Conservation (phyloP, 2,329 filamentous ascomycete species). For the Beauveria bassiana region DNA sequence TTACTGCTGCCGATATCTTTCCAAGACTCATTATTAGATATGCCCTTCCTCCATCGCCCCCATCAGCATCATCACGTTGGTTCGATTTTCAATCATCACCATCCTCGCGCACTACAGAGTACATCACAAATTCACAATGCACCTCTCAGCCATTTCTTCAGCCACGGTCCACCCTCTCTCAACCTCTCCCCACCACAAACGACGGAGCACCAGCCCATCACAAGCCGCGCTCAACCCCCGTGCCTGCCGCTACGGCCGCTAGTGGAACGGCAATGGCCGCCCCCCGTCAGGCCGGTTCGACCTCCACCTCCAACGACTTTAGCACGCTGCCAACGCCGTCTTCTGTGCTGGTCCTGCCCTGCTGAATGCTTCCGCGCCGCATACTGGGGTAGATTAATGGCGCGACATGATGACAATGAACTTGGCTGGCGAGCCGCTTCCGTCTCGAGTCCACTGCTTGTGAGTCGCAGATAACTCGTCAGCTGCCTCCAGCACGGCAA, state of each 20-base stretch:
- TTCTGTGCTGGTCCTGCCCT: slow-evolving; percentile 3
- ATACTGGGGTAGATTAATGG: background rate
- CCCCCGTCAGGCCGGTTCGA: slow-evolving; percentile 3
- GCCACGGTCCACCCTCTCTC: slow-evolving; percentile 4
- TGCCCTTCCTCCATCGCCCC: background rate
- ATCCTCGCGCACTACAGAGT: background rate
- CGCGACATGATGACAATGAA: background rate
- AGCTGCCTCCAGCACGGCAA: background rate
- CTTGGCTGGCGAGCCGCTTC: slow-evolving; percentile 5
- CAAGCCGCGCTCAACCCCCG: slow-evolving; percentile 21
- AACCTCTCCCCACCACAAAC: slow-evolving; percentile 8
- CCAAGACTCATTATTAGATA: background rate
- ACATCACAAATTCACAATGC: background rate
- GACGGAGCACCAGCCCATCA: slow-evolving; percentile 23
- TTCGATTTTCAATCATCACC: background rate
- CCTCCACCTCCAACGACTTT: slow-evolving; percentile 8
- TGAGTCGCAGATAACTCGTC: background rate
- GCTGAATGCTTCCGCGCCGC: slow-evolving; percentile 8
- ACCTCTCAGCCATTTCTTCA: slow-evolving; percentile 3
- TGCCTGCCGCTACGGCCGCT: slow-evolving; percentile 22
- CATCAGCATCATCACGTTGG: background rate
- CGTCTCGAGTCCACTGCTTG: background rate
- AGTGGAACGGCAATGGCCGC: slow-evolving; percentile 23
- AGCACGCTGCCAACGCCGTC: slow-evolving; percentile 5
- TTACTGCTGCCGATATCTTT: background rate